Base-by-base conservation (phyloP, 805 yeast species). In the Monosporozyma unispora region DNA sequence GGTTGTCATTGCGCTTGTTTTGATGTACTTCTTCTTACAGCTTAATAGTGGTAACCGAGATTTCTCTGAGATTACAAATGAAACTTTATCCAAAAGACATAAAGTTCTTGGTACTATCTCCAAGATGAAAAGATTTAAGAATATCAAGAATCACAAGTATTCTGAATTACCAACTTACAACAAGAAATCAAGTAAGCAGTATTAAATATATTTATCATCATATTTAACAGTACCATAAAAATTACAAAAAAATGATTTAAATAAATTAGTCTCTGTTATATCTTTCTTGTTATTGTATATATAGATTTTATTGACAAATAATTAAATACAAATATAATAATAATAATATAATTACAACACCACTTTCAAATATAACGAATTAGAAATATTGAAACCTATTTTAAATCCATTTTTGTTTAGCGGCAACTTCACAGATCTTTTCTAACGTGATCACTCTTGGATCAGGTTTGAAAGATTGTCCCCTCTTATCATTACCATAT, bases 1-100 rank as follows among this genome's bases (percentile, higher is more conserved):
- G 43, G 89, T 84, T 18, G 64, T 78, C 14, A 51, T 85, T 27
- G 76, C 82, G 10, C 80, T 78, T 10, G 68, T 82, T 39, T 70
- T 73, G 29, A 81, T 84, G 83, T 85, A 83, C 62, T 54, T 80
- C 52, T 84, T 85, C 64, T 72, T 83, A 11, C 71, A 70, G 57
- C 49, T 77, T 47, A 85, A 82, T 58, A 75, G 70, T 50, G 69
- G 72, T 31, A 81, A 80, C 57, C 72, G 81, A 60, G 83, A 79
- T 56, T 68, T 79, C 44, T 67, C 78, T 2, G 68, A 61, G 27
- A 61, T 78, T 38, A 73, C 71, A 46, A 67, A 57, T 18, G 59
- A 57, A 33, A 69, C 66, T 3, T 58, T 64, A 53, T 67, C 63
- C 29, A 59, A 64, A 33, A 67, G 60, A 49, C 76, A 67, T 50